A percentile compares a stretch with the other conserved stretches of the same genome.
Evolutionary conservation across 495 filamentous ascomycete species (phyloP).

Genomic region (Daldinia grandis): DNA sequence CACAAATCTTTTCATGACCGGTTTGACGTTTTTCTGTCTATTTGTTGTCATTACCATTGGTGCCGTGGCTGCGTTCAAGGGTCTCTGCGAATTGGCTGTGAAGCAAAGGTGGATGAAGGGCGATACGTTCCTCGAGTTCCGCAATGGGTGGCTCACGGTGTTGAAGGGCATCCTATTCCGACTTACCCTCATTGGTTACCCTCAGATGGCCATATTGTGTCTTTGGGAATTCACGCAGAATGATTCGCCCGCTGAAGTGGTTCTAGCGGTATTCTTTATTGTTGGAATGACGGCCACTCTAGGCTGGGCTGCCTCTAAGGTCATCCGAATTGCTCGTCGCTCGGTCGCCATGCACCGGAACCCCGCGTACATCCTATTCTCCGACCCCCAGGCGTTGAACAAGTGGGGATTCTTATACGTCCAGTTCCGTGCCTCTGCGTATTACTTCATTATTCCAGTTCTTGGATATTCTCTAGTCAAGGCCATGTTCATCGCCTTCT

Average conservation of each 20-base stretch:
- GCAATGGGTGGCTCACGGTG: conserved; percentile 81
- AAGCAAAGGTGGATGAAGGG: conserved; percentile 80
- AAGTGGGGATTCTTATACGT: conserved; percentile 99
- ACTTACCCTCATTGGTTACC: conserved; percentile 89
- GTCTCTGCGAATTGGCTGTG: conserved; percentile 72
- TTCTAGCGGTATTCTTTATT: conserved; percentile 89
- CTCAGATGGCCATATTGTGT: conserved; percentile 89
- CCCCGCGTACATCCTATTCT: conserved; percentile 96
- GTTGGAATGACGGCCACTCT: conserved; percentile 81
- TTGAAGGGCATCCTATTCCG: conserved; percentile 93
- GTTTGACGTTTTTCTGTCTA: conserved; percentile 86
- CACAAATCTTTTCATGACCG: conserved; percentile 95
- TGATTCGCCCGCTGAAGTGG: conserved; percentile 88
- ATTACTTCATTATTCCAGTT: conserved; percentile 92
- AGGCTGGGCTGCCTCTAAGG: conserved; percentile 88
- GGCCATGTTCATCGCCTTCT: conserved; percentile 89
- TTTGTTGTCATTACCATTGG: conserved; percentile 77
- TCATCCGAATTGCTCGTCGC: conserved; percentile 85
- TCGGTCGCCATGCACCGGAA: conserved; percentile 94
- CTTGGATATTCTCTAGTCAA: conserved; percentile 85
- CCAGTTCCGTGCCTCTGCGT: conserved; percentile 94
- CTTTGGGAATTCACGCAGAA: conserved; percentile 91
- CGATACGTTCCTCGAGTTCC: conserved; percentile 93
- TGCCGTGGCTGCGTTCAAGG: conserved; percentile 82
- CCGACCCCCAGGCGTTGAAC: conserved; percentile 89